Conservation (phyloP, 2,329 filamentous ascomycete species). For the Aspergillus melleus region DNA sequence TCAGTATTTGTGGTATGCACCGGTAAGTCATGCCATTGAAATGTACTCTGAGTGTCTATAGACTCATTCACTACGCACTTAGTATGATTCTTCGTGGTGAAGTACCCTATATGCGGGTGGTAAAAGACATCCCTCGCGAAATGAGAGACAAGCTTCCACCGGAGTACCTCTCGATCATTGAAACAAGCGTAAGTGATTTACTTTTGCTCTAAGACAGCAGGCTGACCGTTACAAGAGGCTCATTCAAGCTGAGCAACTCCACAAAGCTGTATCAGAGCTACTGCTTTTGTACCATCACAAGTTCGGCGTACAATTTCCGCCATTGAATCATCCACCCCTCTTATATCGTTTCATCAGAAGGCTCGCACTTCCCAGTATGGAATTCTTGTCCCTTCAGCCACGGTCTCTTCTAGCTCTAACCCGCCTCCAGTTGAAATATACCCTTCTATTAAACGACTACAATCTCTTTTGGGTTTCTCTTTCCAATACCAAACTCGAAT, state of each 20-base stretch:
- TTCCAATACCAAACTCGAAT: conserved; percentile 53
- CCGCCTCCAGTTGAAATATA: conserved; percentile 30
- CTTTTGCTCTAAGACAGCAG: neutral
- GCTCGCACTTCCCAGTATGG: conserved; percentile 71
- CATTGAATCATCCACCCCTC: conserved; percentile 68
- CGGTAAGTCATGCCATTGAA: conserved; percentile 29
- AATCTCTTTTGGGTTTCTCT: conserved; percentile 55
- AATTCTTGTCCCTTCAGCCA: neutral
- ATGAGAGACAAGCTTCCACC: conserved; percentile 48
- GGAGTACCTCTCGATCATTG: conserved; percentile 41
- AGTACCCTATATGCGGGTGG: conserved; percentile 69
- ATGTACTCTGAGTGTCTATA: neutral
- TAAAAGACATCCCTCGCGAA: conserved; percentile 44
- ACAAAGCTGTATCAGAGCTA: conserved; percentile 63
- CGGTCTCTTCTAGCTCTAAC: neutral
- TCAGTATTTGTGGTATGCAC: conserved; percentile 71
- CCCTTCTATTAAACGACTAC: conserved; percentile 60
- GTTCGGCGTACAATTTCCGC: conserved; percentile 70
- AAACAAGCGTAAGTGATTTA: conserved; percentile 34
- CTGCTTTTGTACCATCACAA: conserved; percentile 64
- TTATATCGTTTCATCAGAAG: conserved; percentile 69
- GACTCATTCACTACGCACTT: conserved; percentile 2
- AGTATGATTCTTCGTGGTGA: conserved; percentile 63
- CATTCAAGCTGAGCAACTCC: conserved; percentile 58
- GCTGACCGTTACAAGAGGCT: conserved; percentile 28